Evolutionary conservation across 371 early-diverging fungal species (phyloP).

Genomic region (Choanephora cucurbitarum): DNA sequence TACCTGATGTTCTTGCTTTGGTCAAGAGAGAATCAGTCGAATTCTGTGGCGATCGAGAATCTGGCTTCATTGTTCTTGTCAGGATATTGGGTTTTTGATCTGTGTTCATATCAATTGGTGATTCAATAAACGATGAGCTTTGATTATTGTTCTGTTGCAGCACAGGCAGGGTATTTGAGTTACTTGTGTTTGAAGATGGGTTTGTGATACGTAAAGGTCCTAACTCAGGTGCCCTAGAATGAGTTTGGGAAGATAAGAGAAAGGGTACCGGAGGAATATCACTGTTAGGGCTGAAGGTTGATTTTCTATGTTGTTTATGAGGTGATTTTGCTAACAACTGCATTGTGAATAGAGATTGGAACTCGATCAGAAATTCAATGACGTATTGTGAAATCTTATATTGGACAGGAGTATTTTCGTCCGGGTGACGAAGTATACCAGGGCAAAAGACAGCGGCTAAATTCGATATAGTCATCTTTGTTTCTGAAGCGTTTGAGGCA

Average conservation of each 20-base stretch:
- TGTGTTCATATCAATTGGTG: slow-evolving; percentile 1
- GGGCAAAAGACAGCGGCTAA: slow-evolving; percentile 62
- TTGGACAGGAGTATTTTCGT: slow-evolving; percentile 55
- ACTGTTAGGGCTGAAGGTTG: not conserved
- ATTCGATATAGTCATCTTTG: slow-evolving; percentile 53
- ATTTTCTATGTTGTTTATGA: slow-evolving; percentile 4
- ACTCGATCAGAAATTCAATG: slow-evolving; percentile 55
- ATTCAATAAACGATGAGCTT: slow-evolving; percentile 10
- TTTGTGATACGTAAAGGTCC: slow-evolving; percentile 18
- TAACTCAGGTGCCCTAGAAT: not conserved
- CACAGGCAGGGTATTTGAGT: not conserved
- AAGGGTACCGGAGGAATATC: slow-evolving; percentile 18
- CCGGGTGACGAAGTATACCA: slow-evolving; percentile 55
- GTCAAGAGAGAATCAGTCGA: not conserved
- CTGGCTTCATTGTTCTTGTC: not conserved
- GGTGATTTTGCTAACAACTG: slow-evolving; percentile 12
- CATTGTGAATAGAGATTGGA: slow-evolving; percentile 49
- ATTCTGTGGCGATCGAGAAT: not conserved
- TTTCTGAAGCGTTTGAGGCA: slow-evolving; percentile 44
- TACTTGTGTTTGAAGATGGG: not conserved
- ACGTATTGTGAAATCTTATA: slow-evolving; percentile 60
- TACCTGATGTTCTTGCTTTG: not conserved
- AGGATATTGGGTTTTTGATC: not conserved
- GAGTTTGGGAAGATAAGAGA: slow-evolving; percentile 14
- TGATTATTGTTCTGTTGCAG: not conserved